Base-by-base conservation (phyloP, 2,329 filamentous ascomycete genomes). In the Alternaria sp. region DNA sequence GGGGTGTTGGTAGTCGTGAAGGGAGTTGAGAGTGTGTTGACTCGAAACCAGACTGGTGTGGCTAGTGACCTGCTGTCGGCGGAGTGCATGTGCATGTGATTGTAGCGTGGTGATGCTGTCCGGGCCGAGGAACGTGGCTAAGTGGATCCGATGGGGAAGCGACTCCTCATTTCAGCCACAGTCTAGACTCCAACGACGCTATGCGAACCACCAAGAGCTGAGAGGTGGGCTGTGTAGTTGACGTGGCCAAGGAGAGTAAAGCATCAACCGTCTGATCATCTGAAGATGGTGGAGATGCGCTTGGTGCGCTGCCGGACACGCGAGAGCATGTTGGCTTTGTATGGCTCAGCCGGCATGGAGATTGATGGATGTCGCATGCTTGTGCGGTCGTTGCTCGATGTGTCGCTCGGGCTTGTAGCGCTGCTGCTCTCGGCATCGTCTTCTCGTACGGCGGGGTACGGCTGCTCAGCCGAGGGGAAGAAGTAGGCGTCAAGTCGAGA, bases 401-500 rank as follows among this genome's bases (percentile, higher is more conserved):
- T 75, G 64, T 78, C 76, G 65, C 73, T 78, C 28, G 75, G 71
- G 64, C 71, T 73, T 49, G 67, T 64, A 26, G 69, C 61, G 12
- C 51, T 58, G 43, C 63, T 62, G 61, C 66, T 69, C 47, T 77
- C 76, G 22, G 73, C 74, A 22, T 75, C 74, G 28, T 65, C 71
- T 48, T 77, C 75, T 20, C 59, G 71, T 30, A 73, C 44, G 12
- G 69, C 63, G 24, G 73, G 71, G 48, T 74, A 74, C 22, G 71
- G 67, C 7, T 67, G 64, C 48, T 68, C 66, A 61, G 66, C 62
- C 20, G 68, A 60, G 38, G 74, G 66, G 44, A 75, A 69, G 61
- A 79, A 75, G 72, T 79, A 79, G 22, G 75, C 72, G 47, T 79
- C 77, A n/a, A 79, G 70, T 18, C 76, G 67, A 28, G 75, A 73